Percentiles rank a stretch among this genome's conserved stretches.
phyloP scores from a whole-genome alignment of 176 grass and related monocot genomes.

The Poa pratensis region DNA sequence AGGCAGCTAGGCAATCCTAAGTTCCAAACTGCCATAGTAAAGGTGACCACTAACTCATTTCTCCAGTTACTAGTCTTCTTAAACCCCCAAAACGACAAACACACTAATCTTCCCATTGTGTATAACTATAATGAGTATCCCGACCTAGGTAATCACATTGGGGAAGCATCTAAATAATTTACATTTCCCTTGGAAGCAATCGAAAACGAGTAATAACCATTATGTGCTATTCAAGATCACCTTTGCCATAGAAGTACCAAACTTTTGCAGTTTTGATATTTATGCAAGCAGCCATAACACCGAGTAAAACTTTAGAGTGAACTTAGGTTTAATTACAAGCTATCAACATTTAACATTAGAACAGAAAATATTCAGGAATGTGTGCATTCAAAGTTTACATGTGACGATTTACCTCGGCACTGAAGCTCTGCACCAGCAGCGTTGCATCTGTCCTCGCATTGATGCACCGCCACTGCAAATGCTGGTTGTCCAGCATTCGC shows the following conservation, averaged over 20 bases:
- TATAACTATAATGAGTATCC: not conserved
- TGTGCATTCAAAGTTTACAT: not conserved
- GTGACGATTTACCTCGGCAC: slow-evolving; percentile 66
- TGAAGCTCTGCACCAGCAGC: slow-evolving; percentile 69
- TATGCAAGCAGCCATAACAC: slow-evolving; percentile 17
- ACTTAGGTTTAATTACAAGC: not conserved
- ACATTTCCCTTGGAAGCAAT: not conserved
- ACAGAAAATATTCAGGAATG: not conserved
- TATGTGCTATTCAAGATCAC: not conserved
- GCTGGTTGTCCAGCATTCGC: slow-evolving; percentile 78
- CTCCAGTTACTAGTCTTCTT: not conserved
- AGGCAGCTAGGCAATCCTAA: not conserved
- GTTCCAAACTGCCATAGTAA: not conserved
- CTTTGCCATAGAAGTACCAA: no score
- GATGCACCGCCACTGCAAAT: slow-evolving; percentile 94
- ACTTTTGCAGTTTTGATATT: slow-evolving; percentile 10
- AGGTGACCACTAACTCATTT: not conserved
- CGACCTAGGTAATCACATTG: not conserved
- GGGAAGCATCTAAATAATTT: not conserved
- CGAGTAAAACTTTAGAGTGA: slow-evolving; percentile 8
- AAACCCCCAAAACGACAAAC: not conserved
- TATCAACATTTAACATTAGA: not conserved
- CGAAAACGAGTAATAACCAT: not conserved
- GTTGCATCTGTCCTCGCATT: slow-evolving; percentile 69
- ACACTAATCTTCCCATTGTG: no score